Evolutionary conservation across 1,284 basidiomycete species (phyloP).

Genomic region (Rhodotorula glutinis): DNA sequence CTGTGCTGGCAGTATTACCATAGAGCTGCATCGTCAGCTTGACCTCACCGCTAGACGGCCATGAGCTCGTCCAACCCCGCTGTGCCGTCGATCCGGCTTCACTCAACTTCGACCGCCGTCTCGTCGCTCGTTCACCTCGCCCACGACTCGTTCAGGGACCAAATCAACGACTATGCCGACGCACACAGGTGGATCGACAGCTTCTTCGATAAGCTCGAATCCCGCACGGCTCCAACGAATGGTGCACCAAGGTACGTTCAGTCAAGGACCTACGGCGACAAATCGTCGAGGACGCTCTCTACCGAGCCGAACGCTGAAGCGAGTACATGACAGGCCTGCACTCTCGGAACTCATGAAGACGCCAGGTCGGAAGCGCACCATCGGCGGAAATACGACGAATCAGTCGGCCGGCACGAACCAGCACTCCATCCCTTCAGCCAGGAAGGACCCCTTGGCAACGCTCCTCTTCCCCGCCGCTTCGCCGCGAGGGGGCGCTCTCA

Average conservation of each 20-base stretch:
- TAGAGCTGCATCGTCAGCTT: no score
- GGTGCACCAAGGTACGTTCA: constrained; percentile 10
- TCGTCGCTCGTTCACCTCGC: constrained; percentile 18
- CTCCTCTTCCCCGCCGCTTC: constrained; percentile 27
- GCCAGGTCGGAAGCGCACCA: constrained; percentile 29
- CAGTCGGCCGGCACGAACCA: background rate
- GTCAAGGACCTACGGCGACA: background rate
- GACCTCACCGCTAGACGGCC: no score
- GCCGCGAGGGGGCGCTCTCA: background rate
- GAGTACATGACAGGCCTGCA: constrained; percentile 15
- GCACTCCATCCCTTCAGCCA: constrained; percentile 6
- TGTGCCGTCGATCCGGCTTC: background rate
- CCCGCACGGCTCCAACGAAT: background rate
- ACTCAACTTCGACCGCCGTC: constrained; percentile 18
- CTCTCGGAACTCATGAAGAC: constrained; percentile 39
- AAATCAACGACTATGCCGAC: constrained; percentile 27
- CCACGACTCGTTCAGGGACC: constrained; percentile 17
- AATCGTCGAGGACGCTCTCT: background rate
- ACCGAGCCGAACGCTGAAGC: no score
- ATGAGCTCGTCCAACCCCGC: no score
- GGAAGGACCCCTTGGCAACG: constrained; percentile 35
- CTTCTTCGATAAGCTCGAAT: constrained; percentile 34
- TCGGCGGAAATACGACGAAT: constrained; percentile 8
- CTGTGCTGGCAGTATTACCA: no score
- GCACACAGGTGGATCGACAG: constrained; percentile 36